These are phyloP conservation scores for Lodderomyces margitis DNA, from an alignment of 1,139 yeast genomes.

Conservation along the genomic window DNA sequence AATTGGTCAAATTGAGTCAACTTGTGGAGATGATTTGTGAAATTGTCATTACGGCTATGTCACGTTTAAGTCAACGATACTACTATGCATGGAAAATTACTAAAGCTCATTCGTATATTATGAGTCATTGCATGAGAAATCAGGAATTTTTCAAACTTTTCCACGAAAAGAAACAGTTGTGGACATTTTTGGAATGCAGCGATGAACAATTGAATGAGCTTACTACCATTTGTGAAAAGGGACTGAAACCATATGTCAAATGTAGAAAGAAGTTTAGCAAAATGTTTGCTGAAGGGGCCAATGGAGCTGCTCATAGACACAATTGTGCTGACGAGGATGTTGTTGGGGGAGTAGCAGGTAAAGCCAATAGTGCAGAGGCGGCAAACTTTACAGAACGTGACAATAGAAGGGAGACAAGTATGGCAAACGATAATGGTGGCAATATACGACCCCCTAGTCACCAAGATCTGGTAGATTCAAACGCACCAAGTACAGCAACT, in stretches of 20 bases:
- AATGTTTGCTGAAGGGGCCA: background rate
- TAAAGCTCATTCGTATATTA: constrained; percentile 32
- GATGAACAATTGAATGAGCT: constrained; percentile 28
- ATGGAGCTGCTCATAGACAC: no score
- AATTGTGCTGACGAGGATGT: background rate
- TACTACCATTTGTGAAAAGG: constrained; percentile 22
- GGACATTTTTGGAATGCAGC: constrained; percentile 11
- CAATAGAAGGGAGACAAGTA: background rate
- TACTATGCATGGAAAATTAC: constrained; percentile 46
- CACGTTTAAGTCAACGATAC: constrained; percentile 35
- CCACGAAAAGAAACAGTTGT: constrained; percentile 1
- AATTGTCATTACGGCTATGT: constrained; percentile 24
- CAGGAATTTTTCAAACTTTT: constrained; percentile 13
- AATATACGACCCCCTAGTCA: background rate
- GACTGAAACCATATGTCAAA: constrained; percentile 17
- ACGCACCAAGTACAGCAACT: background rate
- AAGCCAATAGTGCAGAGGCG: no score
- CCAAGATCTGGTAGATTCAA: background rate
- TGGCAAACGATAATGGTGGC: background rate
- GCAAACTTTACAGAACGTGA: background rate
- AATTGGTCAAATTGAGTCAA: constrained; percentile 20
- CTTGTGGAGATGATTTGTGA: constrained; percentile 20
- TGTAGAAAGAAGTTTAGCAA: constrained; percentile 5
- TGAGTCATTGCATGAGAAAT: constrained; percentile 22
- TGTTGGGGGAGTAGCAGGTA: no score